Evolutionary conservation across 345 rosid genomes (phyloP).

Genomic region (Hypericum androsaemum): DNA sequence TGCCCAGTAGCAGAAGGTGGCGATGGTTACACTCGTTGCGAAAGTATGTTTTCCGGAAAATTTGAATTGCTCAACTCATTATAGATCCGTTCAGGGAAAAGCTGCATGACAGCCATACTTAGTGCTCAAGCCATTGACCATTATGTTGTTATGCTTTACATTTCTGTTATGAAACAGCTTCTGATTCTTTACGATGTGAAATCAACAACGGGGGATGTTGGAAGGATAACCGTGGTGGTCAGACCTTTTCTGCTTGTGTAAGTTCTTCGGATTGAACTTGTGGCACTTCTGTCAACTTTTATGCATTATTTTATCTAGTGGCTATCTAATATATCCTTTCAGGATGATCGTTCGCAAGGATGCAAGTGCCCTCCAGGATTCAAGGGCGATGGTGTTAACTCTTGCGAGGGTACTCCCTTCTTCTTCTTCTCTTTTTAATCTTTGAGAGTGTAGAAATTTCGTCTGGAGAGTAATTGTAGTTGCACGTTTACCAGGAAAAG

Average conservation of each 20-base stretch:
- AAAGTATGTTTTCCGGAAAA: slow-evolving; percentile 33
- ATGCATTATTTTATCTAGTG: neutral
- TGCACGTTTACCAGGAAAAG: neutral
- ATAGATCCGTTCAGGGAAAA: no score
- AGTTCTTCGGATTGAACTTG: slow-evolving; percentile 21
- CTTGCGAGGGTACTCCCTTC: slow-evolving; percentile 57
- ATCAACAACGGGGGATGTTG: slow-evolving; percentile 92
- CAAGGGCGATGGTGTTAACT: slow-evolving; percentile 69
- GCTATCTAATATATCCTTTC: slow-evolving; percentile 11
- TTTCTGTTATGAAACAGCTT: slow-evolving; percentile 37
- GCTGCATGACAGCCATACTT: no score
- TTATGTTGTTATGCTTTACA: slow-evolving; percentile 7
- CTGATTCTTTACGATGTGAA: slow-evolving; percentile 62
- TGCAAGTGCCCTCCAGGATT: slow-evolving; percentile 91
- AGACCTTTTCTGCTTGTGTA: slow-evolving; percentile 79
- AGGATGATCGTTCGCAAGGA: slow-evolving; percentile 54
- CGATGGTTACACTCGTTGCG: slow-evolving; percentile 83
- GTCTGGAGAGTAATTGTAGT: no score
- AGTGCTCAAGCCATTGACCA: no score
- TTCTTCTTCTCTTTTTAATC: neutral
- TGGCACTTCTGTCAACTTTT: slow-evolving; percentile 1
- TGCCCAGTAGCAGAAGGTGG: slow-evolving; percentile 87
- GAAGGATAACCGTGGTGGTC: slow-evolving; percentile 52
- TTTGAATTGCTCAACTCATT: no score
- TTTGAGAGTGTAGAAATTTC: neutral